A percentile compares a stretch with the other conserved stretches of the same genome.
Evolutionary conservation across 83 land plant genomes (phyloP).

Genomic region (Picea abies): DNA sequence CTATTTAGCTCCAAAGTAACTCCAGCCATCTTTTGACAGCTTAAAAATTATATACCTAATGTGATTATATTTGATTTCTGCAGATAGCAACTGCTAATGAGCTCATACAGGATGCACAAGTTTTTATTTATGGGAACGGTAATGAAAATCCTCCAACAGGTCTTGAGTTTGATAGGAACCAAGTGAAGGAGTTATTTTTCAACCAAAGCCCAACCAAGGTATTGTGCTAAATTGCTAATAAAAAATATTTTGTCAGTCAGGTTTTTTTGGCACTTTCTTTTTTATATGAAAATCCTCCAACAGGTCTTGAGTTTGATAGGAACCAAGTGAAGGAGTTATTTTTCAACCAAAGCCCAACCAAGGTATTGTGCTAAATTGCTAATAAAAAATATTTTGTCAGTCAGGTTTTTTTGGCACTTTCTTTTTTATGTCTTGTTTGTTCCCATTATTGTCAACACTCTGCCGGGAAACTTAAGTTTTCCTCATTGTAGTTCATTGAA

Average conservation of each 20-base stretch:
- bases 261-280: not conserved
- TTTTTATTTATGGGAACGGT: slow-evolving; percentile 73
- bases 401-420: not conserved
- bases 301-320: slow-evolving; percentile 71
- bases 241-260: not conserved
- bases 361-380: slow-evolving; percentile 47
- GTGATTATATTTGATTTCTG: slow-evolving; percentile 17
- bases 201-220: slow-evolving; percentile 86
- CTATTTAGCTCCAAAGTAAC: not conserved
- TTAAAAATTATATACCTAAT: not conserved
- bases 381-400: not conserved
- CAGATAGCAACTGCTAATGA: slow-evolving; percentile 71
- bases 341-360: slow-evolving; percentile 78
- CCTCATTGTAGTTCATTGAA: not conserved
- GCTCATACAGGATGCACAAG: slow-evolving; percentile 59
- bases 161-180: slow-evolving; percentile 64
- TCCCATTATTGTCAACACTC: not conserved
- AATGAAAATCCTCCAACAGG: slow-evolving; percentile 81
- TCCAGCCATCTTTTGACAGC: not conserved
- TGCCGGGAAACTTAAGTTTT: not conserved
- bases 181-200: slow-evolving; percentile 68
- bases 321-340: slow-evolving; percentile 60
- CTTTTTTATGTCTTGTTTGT: not conserved
- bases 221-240: slow-evolving; percentile 2
- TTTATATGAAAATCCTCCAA: slow-evolving; percentile 82